Evolutionary conservation across 768 basidiomycete species (phyloP).

Genomic region (Suillus americanus): DNA sequence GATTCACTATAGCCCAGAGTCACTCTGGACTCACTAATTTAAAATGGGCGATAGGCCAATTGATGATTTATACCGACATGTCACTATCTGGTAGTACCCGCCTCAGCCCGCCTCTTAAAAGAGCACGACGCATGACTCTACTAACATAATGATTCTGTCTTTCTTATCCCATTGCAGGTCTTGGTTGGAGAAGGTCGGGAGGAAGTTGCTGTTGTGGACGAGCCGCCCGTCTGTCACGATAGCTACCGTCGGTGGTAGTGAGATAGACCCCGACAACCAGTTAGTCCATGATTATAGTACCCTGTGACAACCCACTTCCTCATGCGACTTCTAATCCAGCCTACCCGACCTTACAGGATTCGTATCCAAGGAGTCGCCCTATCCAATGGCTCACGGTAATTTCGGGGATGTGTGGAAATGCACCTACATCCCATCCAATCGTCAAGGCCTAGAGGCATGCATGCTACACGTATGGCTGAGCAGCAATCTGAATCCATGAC

Average conservation of each 20-base stretch:
- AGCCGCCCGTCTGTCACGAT: neutral
- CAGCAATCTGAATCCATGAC: neutral
- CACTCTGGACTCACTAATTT: too few relatives aligned
- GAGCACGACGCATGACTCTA: neutral
- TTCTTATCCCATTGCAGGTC: neutral
- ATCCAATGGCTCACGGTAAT: conserved; percentile 5
- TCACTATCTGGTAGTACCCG: too few relatives aligned
- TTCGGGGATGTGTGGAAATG: conserved; percentile 13
- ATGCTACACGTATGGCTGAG: neutral
- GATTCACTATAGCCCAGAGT: too few relatives aligned
- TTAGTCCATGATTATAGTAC: neutral
- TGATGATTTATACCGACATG: too few relatives aligned
- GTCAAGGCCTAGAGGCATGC: neutral
- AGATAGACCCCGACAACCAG: neutral
- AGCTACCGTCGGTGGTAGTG: neutral
- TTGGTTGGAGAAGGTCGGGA: neutral
- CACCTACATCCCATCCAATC: neutral
- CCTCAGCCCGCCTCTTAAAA: neutral
- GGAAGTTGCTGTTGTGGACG: neutral
- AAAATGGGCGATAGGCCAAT: too few relatives aligned
- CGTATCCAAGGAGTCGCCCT: neutral
- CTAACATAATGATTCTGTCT: neutral
- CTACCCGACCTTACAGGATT: conserved; percentile 5
- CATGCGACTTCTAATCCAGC: neutral
- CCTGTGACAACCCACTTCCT: neutral